Evolutionary conservation across 2,329 filamentous ascomycete species (phyloP).

Genomic region (Monilinia fructigena): DNA sequence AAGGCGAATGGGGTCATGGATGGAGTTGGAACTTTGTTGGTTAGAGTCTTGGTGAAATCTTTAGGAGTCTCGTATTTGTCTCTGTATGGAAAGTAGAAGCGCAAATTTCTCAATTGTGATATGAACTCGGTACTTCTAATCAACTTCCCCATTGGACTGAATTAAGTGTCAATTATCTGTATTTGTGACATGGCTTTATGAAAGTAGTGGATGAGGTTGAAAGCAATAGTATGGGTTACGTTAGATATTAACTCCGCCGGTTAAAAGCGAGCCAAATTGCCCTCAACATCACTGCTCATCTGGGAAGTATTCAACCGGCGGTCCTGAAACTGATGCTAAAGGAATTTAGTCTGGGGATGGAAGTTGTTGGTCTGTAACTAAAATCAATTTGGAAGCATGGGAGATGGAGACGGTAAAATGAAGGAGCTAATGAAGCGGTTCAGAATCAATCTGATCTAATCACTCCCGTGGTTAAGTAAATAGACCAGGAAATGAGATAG

Average conservation of each 20-base stretch:
- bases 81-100: conserved; percentile 10
- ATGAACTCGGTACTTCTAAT: not conserved
- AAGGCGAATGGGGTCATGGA: not conserved
- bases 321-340: not conserved
- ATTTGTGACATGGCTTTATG: not conserved
- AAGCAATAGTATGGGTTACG: not conserved
- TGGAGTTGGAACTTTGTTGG: conserved; percentile 7
- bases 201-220: not conserved
- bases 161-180: not conserved
- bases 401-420: not conserved
- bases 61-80: conserved; percentile 7
- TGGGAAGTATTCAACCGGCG: not conserved
- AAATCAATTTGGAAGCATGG: not conserved
- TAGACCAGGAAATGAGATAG: not conserved
- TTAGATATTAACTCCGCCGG: not conserved
- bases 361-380: not conserved
- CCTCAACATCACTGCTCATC: conserved; percentile 8
- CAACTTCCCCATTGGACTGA: not conserved
- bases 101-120: not conserved
- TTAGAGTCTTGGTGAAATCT: not conserved
- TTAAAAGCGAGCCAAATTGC: not conserved
- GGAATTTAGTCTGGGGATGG: conserved; percentile 6
- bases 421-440: not conserved
- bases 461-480: not conserved
- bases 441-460: not conserved